These are phyloP conservation scores for Nitzschia inconspicua DNA, from an alignment of 108 stramenopile genomes.

Conservation along the genomic window DNA sequence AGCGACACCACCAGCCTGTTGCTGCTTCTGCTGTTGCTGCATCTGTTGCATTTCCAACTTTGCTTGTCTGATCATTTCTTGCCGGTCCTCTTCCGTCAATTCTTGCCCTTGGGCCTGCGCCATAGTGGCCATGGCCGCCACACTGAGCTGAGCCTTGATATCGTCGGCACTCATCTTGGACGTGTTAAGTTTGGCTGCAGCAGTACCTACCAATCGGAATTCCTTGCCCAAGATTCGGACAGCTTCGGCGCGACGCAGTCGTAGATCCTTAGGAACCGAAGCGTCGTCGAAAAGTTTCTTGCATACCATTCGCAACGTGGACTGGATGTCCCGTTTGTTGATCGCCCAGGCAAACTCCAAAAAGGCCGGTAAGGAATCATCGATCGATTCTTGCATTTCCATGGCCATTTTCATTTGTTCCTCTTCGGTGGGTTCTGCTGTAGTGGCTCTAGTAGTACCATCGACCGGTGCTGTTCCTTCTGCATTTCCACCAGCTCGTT, in stretches of 20 bases:
- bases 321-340: slow-evolving; percentile 77
- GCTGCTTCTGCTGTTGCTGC: not conserved
- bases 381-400: slow-evolving; percentile 51
- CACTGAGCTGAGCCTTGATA: slow-evolving; percentile 69
- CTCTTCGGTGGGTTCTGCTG: slow-evolving; percentile 36
- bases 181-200: slow-evolving; percentile 21
- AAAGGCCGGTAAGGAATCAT: slow-evolving; percentile 69
- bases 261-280: slow-evolving; percentile 44
- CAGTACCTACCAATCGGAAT: slow-evolving; percentile 54
- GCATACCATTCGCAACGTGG: slow-evolving; percentile 65
- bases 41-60: slow-evolving; percentile 24
- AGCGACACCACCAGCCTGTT: too few species aligned
- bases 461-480: slow-evolving; percentile 12
- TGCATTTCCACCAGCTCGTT: slow-evolving; percentile 6
- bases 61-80: slow-evolving; percentile 66
- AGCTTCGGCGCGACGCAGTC: slow-evolving; percentile 63
- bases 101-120: slow-evolving; percentile 89
- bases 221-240: slow-evolving; percentile 59
- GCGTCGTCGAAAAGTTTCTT: slow-evolving; percentile 81
- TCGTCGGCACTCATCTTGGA: slow-evolving; percentile 43
- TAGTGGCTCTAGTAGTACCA: not conserved
- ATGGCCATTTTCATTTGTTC: slow-evolving; percentile 50
- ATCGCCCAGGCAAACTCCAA: slow-evolving; percentile 78
- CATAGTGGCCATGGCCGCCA: slow-evolving; percentile 87
- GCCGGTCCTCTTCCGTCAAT: slow-evolving; percentile 59